These are phyloP conservation scores for Stemphylium beticola DNA, from an alignment of 2,329 filamentous ascomycete species.

Conservation along the genomic window DNA sequence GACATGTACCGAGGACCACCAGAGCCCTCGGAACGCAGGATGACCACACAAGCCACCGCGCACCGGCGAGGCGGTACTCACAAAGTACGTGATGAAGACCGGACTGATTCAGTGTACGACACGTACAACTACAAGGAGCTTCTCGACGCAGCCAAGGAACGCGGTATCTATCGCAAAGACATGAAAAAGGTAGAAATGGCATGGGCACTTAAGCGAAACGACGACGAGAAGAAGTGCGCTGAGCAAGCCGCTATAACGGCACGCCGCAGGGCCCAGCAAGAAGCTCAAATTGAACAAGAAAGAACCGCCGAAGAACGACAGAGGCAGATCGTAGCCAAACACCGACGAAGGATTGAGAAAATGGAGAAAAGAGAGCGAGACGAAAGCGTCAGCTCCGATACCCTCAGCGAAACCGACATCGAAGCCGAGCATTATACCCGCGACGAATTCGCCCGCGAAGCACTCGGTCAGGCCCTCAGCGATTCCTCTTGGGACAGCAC, in stretches of 20 bases:
- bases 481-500: constrained; percentile 32
- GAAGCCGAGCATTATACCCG: not conserved
- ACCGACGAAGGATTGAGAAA: constrained; percentile 14
- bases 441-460: constrained; percentile 4
- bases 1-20: constrained; percentile 1
- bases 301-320: constrained; percentile 9
- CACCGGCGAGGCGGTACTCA: constrained; percentile 42
- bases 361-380: constrained; percentile 11
- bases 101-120: constrained; percentile 41
- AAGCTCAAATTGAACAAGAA: constrained; percentile 18
- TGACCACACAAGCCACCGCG: constrained; percentile 21
- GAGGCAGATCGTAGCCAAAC: constrained; percentile 9
- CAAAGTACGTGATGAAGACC: constrained; percentile 33
- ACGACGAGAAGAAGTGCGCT: constrained; percentile 11
- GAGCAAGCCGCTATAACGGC: constrained; percentile 20
- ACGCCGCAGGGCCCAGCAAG: constrained; percentile 10
- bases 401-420: not conserved
- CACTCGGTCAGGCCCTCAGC: constrained; percentile 20
- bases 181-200: constrained; percentile 41
- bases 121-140: constrained; percentile 32
- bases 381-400: constrained; percentile 26
- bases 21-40: not conserved
- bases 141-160: constrained; percentile 21
- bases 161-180: constrained; percentile 34
- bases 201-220: constrained; percentile 27